Conservation (phyloP, 805 yeast species). For the Tanozyma kutaoensis region DNA sequence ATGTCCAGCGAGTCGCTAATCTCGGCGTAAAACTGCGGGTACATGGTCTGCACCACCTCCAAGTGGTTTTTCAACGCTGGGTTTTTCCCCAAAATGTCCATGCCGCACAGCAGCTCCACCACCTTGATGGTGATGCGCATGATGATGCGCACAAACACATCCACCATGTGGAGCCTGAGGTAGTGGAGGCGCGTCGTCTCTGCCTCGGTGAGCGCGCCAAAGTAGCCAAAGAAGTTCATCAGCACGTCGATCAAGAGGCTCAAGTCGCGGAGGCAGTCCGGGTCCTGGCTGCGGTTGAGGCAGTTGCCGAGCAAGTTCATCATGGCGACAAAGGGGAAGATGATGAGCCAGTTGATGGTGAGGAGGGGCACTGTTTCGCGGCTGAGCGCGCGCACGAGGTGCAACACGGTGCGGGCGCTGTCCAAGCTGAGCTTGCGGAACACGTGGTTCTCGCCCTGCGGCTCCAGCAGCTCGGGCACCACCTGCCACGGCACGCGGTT, state of each 20-base stretch:
- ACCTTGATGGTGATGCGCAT: slow-evolving; percentile 10
- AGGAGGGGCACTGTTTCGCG: slow-evolving; percentile 9
- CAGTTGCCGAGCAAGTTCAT: slow-evolving; percentile 15
- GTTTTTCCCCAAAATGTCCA: slow-evolving; percentile 6
- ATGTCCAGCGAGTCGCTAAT: too few species aligned
- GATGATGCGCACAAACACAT: slow-evolving; percentile 9
- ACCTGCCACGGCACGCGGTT: slow-evolving; percentile 19
- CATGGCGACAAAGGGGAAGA: slow-evolving; percentile 19
- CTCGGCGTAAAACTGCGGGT: slow-evolving; percentile 8
- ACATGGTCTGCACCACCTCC: slow-evolving; percentile 4
- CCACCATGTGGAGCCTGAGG: slow-evolving; percentile 9
- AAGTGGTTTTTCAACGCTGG: slow-evolving; percentile 8
- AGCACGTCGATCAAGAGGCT: slow-evolving; percentile 13
- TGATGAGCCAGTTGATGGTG: slow-evolving; percentile 17
- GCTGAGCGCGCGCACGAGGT: slow-evolving; percentile 10
- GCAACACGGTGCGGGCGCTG: slow-evolving; percentile 23
- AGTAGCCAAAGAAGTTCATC: slow-evolving; percentile 6
- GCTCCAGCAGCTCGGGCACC: slow-evolving; percentile 4
- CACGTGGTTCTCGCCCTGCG: slow-evolving; percentile 4
- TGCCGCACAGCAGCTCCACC: slow-evolving; percentile 8
- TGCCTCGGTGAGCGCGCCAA: slow-evolving; percentile 2
- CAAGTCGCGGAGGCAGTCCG: slow-evolving; percentile 15
- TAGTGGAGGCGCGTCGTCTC: slow-evolving; percentile 3
- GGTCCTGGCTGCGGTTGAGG: slow-evolving; percentile 15
- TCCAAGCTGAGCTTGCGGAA: slow-evolving; percentile 18